These are phyloP conservation scores for Trichoderma virens DNA, from an alignment of 495 filamentous ascomycete genomes.

Conservation along the genomic window DNA sequence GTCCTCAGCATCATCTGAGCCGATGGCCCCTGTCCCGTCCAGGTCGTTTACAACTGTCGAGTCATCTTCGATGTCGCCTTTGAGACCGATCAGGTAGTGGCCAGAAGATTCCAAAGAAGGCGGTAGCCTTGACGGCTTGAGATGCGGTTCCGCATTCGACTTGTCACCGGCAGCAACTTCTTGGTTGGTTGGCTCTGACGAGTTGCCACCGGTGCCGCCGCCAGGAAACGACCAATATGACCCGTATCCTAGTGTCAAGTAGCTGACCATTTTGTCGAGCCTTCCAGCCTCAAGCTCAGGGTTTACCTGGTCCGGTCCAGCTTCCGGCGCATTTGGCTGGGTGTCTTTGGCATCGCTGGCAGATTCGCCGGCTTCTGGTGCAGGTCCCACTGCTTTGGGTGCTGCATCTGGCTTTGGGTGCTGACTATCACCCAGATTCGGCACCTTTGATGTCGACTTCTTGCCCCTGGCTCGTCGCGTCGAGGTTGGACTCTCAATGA, in stretches of 20 bases:
- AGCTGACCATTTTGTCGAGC: conserved; percentile 38
- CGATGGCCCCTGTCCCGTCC: neutral
- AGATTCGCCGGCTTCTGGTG: conserved; percentile 5
- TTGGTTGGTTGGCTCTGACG: neutral
- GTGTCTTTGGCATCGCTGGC: neutral
- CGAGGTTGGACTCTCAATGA: conserved; percentile 62
- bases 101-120: conserved; percentile 28
- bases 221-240: conserved; percentile 41
- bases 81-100: conserved; percentile 65
- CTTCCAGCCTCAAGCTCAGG: conserved; percentile 20
- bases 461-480: conserved; percentile 25
- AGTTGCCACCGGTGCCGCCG: neutral
- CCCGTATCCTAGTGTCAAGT: conserved; percentile 49
- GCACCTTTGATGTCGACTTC: neutral
- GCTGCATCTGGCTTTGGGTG: neutral
- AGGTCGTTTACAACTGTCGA: neutral
- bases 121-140: neutral
- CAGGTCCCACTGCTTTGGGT: conserved; percentile 2
- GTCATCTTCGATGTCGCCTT: conserved; percentile 49
- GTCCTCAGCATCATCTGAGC: conserved; percentile 16
- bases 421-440: neutral
- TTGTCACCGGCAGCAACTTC: neutral
- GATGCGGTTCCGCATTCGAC: too few species aligned
- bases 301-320: neutral
- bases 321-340: neutral